phyloP scores from a whole-genome alignment of 371 early-diverging fungal genomes.

The Dichotomocladium elegans region DNA sequence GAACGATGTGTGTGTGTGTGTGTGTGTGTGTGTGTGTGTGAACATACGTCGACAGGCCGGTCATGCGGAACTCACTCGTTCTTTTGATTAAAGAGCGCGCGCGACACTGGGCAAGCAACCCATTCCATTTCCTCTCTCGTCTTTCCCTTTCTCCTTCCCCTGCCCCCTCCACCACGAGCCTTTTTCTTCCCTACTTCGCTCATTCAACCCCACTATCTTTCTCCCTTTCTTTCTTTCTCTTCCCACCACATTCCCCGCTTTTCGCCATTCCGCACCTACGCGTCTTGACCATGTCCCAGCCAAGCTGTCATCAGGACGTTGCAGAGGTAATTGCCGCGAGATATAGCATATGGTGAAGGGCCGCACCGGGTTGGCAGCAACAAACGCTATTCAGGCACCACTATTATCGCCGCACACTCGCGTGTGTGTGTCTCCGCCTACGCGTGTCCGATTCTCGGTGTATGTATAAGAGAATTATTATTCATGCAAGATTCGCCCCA shows the following conservation, averaged over 20 bases:
- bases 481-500: neutral
- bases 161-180: neutral
- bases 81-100: conserved; percentile 1
- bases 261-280: too few relatives aligned
- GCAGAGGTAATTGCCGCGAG: conserved; percentile 1
- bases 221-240: neutral
- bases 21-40: too few relatives aligned
- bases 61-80: neutral
- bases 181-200: neutral
- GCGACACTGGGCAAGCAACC: neutral
- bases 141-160: neutral
- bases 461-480: neutral
- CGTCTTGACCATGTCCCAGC: conserved; percentile 3
- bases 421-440: neutral
- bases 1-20: too few relatives aligned
- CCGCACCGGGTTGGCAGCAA: neutral
- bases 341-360: neutral
- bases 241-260: neutral
- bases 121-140: neutral
- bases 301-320: neutral
- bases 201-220: neutral
- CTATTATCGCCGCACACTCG: neutral
- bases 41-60: too few relatives aligned
- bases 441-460: too few relatives aligned
- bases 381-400: neutral